Percentiles rank a stretch among this genome's conserved stretches.
Evolutionary conservation across 192 early-diverging fungal species (phyloP).

Genomic region (Haplosporangium gracile): DNA sequence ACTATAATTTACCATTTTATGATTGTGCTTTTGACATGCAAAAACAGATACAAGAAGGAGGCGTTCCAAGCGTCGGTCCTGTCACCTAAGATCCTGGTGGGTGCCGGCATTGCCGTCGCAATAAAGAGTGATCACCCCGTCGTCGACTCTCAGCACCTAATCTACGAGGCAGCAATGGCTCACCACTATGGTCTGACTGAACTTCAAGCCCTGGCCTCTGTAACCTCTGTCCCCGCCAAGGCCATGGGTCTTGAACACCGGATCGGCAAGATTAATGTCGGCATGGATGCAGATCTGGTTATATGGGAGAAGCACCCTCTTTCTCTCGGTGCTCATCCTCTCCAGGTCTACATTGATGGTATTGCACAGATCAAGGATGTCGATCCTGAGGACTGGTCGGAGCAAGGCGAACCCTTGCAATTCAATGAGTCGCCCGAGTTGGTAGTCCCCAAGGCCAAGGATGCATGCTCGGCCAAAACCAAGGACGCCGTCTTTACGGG

Average conservation of each 20-base stretch:
- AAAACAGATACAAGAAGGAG: constrained; percentile 73
- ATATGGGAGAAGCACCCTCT: constrained; percentile 82
- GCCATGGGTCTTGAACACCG: constrained; percentile 75
- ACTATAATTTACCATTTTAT: neutral
- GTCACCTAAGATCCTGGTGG: constrained; percentile 67
- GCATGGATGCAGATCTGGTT: constrained; percentile 85
- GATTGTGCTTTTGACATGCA: neutral
- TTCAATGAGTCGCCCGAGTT: constrained; percentile 15
- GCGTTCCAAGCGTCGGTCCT: constrained; percentile 71
- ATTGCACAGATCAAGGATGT: constrained; percentile 55
- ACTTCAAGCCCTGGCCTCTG: constrained; percentile 67
- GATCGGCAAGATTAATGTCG: constrained; percentile 69
- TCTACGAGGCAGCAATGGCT: constrained; percentile 79
- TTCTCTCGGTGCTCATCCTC: constrained; percentile 73
- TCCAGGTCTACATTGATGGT: constrained; percentile 83
- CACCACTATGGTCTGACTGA: constrained; percentile 74
- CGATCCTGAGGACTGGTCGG: constrained; percentile 5
- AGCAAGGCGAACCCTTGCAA: constrained; percentile 7
- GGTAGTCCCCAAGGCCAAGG: neutral
- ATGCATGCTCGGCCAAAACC: constrained; percentile 11
- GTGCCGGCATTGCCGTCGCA: constrained; percentile 77
- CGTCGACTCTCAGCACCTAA: constrained; percentile 74
- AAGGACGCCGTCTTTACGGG: constrained; percentile 10
- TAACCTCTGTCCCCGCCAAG: constrained; percentile 78
- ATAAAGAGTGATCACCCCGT: constrained; percentile 84